phyloP scores from a whole-genome alignment of 805 yeast genomes.

The Barnettozyma californica region DNA sequence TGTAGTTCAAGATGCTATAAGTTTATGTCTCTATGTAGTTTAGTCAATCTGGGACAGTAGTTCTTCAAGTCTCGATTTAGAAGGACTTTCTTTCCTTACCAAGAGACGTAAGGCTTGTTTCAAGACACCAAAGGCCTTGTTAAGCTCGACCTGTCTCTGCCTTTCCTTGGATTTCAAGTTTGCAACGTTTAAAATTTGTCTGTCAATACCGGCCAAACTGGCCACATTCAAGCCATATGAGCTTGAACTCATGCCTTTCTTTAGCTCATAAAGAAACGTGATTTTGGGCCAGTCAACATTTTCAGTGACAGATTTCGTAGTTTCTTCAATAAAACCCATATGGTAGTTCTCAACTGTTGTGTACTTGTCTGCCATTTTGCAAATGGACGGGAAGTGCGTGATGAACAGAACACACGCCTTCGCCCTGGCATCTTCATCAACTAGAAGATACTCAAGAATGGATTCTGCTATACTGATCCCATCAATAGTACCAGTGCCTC shows the following conservation, averaged over 20 bases:
- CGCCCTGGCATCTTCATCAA: slow-evolving; percentile 39
- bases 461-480: slow-evolving; percentile 98
- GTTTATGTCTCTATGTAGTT: background rate
- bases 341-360: slow-evolving; percentile 77
- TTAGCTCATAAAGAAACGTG: slow-evolving; percentile 84
- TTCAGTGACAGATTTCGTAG: slow-evolving; percentile 13
- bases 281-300: slow-evolving; percentile 51
- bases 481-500: slow-evolving; percentile 78
- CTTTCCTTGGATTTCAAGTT: slow-evolving; percentile 82
- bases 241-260: slow-evolving; percentile 84
- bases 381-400: slow-evolving; percentile 92
- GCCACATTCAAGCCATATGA: slow-evolving; percentile 98
- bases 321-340: slow-evolving; percentile 55
- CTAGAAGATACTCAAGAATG: slow-evolving; percentile 77
- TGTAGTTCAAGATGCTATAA: background rate
- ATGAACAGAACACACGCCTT: slow-evolving; percentile 83
- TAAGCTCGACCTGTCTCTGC: slow-evolving; percentile 42
- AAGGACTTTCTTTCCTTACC: background rate
- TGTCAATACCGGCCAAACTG: slow-evolving; percentile 87
- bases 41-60: slow-evolving; percentile 2
- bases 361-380: slow-evolving; percentile 62
- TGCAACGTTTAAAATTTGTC: slow-evolving; percentile 83
- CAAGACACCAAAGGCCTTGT: background rate
- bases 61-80: background rate
- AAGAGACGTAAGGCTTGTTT: background rate